phyloP scores from a whole-genome alignment of 202 grass and related monocot species.

The Eragrostis tef region DNA sequence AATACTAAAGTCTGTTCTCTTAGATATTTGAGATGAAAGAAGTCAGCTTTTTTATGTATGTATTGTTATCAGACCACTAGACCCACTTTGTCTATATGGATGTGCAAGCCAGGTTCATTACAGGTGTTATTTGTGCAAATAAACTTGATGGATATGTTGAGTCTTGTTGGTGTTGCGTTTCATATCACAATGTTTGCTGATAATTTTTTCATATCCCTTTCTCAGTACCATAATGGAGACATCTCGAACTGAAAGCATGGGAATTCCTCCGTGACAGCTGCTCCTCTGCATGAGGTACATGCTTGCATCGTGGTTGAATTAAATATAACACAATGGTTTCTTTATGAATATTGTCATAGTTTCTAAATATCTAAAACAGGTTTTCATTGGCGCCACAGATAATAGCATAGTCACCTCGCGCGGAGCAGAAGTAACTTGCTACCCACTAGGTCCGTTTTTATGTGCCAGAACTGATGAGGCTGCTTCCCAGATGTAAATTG shows the following conservation, averaged over 20 bases:
- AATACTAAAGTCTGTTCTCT: too few relatives aligned
- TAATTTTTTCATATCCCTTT: constrained; percentile 1
- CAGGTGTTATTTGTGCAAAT: neutral
- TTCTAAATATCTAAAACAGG: neutral
- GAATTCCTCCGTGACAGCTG: constrained; percentile 16
- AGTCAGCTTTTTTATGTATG: too few relatives aligned
- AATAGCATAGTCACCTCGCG: neutral
- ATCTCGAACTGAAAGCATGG: constrained; percentile 67
- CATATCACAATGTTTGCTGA: constrained; percentile 14
- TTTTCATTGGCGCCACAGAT: constrained; percentile 14
- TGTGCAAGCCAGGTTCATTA: neutral
- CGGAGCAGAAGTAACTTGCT: constrained; percentile 35
- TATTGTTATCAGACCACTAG: too few relatives aligned
- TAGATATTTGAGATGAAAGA: too few relatives aligned
- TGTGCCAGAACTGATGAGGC: constrained; percentile 50
- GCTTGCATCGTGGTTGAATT: neutral
- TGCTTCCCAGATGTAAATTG: constrained; percentile 57
- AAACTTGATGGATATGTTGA: neutral
- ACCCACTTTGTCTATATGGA: neutral
- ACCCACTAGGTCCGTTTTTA: constrained; percentile 29
- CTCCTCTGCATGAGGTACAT: constrained; percentile 38
- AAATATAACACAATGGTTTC: neutral
- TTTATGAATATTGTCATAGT: constrained; percentile 10
- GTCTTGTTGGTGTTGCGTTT: neutral
- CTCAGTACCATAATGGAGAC: constrained; percentile 81